Evolutionary conservation across 768 basidiomycete species (phyloP), one percentile per base, ranked within the genome.

Genomic region (Termitomyces sp.): DNA sequence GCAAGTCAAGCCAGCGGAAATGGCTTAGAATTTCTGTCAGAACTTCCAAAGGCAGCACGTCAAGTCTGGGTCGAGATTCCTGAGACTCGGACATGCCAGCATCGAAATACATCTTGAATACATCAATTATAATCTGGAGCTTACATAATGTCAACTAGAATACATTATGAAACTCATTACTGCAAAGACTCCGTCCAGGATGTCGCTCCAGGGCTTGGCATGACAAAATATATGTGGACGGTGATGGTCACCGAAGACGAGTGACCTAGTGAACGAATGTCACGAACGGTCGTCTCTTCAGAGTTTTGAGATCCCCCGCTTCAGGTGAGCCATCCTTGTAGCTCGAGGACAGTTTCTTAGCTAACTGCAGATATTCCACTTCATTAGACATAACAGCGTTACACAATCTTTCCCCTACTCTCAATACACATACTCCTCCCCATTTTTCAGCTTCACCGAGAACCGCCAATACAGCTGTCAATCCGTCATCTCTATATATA

Each of bases 201-300:
- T 56, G 72, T 79, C 10, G 73, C 86, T 2, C 81, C 92, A 3
- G 90, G 90, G 52, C 77, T 95, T 25, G 86, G 85, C 5, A 75
- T 90, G 61, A 92, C 90, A 12, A 76, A 92, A 53, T 82, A 85
- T 65, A 95, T 95, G 92, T 95, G 85, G 86, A 90, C 90, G 62
- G 88, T 90, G 2, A 95, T 95, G 92, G 82, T 78, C 11, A n/a
- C n/a, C n/a, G n/a, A 90, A 90, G 82, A 90, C 86, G 48, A 27
- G 73, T 19, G 40, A 25, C 52, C 34, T 38, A 27, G 49, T 14
- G 9, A 17, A 51, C 40, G 23, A n/a, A 17, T 41, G 51, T 21
- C n/a, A n/a, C n/a, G n/a, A n/a, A 37, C 53, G 51, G 19, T 57
- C 45, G 14, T 51, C 25, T 43, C 40, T 35, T 43, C 62, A 92